phyloP scores from a whole-genome alignment of 495 filamentous ascomycete genomes.

The Penicillium coprophilum region DNA sequence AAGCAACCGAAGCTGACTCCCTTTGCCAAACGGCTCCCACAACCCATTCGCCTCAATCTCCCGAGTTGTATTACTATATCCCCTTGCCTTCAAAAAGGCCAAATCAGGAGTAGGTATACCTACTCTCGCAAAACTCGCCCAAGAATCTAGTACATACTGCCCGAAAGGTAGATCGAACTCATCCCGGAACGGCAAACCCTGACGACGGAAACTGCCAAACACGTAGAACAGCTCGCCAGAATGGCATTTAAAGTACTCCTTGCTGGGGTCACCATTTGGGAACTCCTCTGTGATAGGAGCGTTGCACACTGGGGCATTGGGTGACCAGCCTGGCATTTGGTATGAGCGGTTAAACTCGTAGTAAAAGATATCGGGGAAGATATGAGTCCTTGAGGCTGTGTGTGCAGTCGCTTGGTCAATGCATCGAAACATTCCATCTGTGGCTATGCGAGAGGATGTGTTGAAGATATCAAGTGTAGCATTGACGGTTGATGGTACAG shows the following conservation, averaged over 20 bases:
- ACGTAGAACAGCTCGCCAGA: slow-evolving; percentile 31
- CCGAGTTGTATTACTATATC: slow-evolving; percentile 21
- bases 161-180: slow-evolving; percentile 26
- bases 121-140: slow-evolving; percentile 26
- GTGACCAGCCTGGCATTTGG: slow-evolving; percentile 28
- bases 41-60: slow-evolving; percentile 14
- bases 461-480: slow-evolving; percentile 31
- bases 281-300: slow-evolving; percentile 21
- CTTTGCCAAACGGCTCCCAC: slow-evolving; percentile 14
- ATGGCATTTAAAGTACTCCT: slow-evolving; percentile 33
- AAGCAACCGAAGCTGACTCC: slow-evolving; percentile 13
- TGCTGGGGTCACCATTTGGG: slow-evolving; percentile 25
- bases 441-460: slow-evolving; percentile 23
- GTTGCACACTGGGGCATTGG: slow-evolving; percentile 26
- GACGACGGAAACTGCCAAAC: slow-evolving; percentile 22
- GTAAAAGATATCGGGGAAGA: slow-evolving; percentile 28
- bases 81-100: slow-evolving; percentile 19
- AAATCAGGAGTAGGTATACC: slow-evolving; percentile 22
- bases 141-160: slow-evolving; percentile 30
- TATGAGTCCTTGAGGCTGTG: slow-evolving; percentile 15
- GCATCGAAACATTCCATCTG: slow-evolving; percentile 31
- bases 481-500: slow-evolving; percentile 21
- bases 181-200: slow-evolving; percentile 24
- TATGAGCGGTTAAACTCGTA: slow-evolving; percentile 35
- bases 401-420: slow-evolving; percentile 31